These are phyloP conservation scores for Candolleomyces eurysporus DNA, from an alignment of 768 basidiomycete species.

Conservation along the genomic window DNA sequence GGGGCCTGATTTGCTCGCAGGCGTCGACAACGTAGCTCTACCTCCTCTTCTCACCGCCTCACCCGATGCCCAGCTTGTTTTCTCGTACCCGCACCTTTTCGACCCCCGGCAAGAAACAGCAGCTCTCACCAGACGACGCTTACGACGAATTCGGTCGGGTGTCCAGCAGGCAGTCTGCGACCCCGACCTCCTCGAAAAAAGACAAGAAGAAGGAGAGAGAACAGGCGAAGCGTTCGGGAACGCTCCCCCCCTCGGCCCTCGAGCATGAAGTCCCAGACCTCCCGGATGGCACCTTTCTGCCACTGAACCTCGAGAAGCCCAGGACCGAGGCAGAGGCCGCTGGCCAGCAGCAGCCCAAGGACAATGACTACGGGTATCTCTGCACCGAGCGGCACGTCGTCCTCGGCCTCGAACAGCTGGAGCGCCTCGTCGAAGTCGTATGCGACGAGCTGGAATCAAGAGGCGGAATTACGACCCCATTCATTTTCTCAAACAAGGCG, in stretches of 20 bases:
- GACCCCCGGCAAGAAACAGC: conserved; percentile 44
- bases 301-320: conserved; percentile 50
- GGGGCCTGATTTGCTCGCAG: conserved; percentile 21
- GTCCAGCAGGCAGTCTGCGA: conserved; percentile 39
- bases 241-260: conserved; percentile 34
- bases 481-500: conserved; percentile 87
- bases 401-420: conserved; percentile 72
- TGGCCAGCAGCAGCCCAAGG: conserved; percentile 33
- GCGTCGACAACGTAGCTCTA: conserved; percentile 21
- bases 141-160: conserved; percentile 70
- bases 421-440: conserved; percentile 67
- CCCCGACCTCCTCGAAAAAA: conserved; percentile 41
- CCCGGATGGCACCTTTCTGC: conserved; percentile 54
- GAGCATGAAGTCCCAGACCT: conserved; percentile 29
- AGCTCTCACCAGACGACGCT: conserved; percentile 22
- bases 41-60: conserved; percentile 31
- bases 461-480: conserved; percentile 82
- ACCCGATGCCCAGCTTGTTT: conserved; percentile 71
- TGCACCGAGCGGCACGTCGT: conserved; percentile 72
- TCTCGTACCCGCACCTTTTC: conserved; percentile 67
- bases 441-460: conserved; percentile 68
- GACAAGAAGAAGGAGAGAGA: conserved; percentile 51
- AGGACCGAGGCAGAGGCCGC: conserved; percentile 32
- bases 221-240: conserved; percentile 38
- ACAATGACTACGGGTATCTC: conserved; percentile 67